These are phyloP conservation scores for Tricholoma sp. DNA, from an alignment of 768 basidiomycete species.

Conservation along the genomic window DNA sequence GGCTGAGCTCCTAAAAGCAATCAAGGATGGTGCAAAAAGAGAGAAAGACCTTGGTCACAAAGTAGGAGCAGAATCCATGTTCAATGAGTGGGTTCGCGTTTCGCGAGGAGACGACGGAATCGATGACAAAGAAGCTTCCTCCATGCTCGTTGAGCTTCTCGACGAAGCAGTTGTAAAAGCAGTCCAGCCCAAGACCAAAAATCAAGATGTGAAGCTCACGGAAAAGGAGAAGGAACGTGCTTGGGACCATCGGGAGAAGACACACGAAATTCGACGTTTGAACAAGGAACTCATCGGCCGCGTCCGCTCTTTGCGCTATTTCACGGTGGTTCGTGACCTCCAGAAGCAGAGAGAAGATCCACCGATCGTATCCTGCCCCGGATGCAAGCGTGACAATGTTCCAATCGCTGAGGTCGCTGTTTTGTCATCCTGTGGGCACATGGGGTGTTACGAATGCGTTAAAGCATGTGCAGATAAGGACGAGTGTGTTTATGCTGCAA, in stretches of 20 bases:
- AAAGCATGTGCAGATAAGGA: slow-evolving; percentile 66
- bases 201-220: slow-evolving; percentile 51
- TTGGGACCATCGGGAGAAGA: slow-evolving; percentile 84
- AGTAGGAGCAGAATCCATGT: slow-evolving; percentile 66
- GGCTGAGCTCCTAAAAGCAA: slow-evolving; percentile 59
- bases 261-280: slow-evolving; percentile 78
- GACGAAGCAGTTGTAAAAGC: slow-evolving; percentile 52
- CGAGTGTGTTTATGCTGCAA: slow-evolving; percentile 72
- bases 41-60: slow-evolving; percentile 61
- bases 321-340: slow-evolving; percentile 84
- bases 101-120: slow-evolving; percentile 60
- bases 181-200: slow-evolving; percentile 43
- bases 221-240: slow-evolving; percentile 55
- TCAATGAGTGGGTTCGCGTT: slow-evolving; percentile 72
- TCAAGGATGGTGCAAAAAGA: slow-evolving; percentile 60
- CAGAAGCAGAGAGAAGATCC: slow-evolving; percentile 69
- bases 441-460: slow-evolving; percentile 77
- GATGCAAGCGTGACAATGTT: slow-evolving; percentile 50
- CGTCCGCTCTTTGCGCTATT: slow-evolving; percentile 86
- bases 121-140: slow-evolving; percentile 73
- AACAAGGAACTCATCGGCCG: slow-evolving; percentile 88
- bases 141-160: slow-evolving; percentile 53
- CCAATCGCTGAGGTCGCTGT: slow-evolving; percentile 72
- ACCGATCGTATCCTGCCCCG: slow-evolving; percentile 55
- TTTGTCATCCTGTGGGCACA: slow-evolving; percentile 89